A percentile compares a stretch with the other conserved stretches of the same genome.
These are phyloP conservation scores for Epichloe gansuensis DNA, from an alignment of 2,329 filamentous ascomycete species.

Conservation along the genomic window DNA sequence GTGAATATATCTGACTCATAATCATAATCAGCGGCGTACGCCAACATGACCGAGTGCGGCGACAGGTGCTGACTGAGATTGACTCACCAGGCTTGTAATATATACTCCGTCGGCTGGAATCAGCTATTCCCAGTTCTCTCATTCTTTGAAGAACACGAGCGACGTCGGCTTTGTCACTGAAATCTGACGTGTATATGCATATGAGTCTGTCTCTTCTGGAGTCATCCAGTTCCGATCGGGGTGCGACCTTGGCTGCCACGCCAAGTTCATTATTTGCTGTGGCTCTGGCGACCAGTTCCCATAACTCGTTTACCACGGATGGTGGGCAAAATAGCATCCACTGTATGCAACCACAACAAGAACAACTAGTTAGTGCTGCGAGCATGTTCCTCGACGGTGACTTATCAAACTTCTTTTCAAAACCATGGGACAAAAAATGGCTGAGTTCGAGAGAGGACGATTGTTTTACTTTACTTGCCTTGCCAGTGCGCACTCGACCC, in stretches of 20 bases:
- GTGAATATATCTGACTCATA: constrained; percentile 48
- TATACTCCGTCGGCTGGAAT: constrained; percentile 34
- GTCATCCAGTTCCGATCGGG: constrained; percentile 32
- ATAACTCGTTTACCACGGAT: constrained; percentile 45
- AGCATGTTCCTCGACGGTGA: background rate
- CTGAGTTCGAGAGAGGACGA: background rate
- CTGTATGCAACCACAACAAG: constrained; percentile 21
- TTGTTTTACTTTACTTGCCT: constrained; percentile 29
- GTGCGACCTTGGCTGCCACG: constrained; percentile 57
- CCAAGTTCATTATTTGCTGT: constrained; percentile 60
- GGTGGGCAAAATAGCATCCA: constrained; percentile 61
- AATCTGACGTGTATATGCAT: constrained; percentile 69
- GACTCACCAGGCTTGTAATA: constrained; percentile 66
- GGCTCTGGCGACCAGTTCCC: constrained; percentile 53
- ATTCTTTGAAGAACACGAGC: constrained; percentile 51
- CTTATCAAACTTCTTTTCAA: background rate
- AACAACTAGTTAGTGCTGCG: background rate
- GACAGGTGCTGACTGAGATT: background rate
- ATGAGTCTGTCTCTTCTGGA: constrained; percentile 42
- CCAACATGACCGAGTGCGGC: background rate
- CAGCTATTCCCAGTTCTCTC: constrained; percentile 47
- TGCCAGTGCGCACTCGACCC: constrained; percentile 49
- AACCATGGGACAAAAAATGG: background rate
- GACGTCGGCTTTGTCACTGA: constrained; percentile 55
- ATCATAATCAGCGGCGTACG: constrained; percentile 1